Evolutionary conservation across 768 basidiomycete genomes (phyloP), one percentile per base, ranked within the genome.

Genomic region (Naganishia vaughanmartiniae): DNA sequence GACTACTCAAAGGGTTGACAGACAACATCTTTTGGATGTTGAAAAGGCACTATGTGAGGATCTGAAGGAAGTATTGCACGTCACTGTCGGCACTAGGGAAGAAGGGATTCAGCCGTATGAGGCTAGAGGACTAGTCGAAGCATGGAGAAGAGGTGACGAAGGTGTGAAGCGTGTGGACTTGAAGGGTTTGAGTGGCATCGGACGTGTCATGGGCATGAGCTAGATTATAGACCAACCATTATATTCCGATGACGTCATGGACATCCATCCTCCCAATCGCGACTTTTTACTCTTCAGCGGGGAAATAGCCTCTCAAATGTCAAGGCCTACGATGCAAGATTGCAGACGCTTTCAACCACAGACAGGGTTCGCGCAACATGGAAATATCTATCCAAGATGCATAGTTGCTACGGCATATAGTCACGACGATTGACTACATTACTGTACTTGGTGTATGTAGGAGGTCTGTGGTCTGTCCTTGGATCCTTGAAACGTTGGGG

Each of bases 41-140:
- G 71, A 72, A 48, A 42, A 60, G 31, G 71, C 63, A 48, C 31
- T 92, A 19, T 82, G 85, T 0, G 78, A 83, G 6, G 83, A 85
- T 15, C 73, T 89, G 14, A 83, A 83, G 67, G 75, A 81, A 7
- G 71, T 86, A 69, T 80, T 94, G 75, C 96, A 98, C 77, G 86
- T 98, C 67, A 98, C 96, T 0, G 88, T 97, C 6, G 96, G 91
- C 10, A 94, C 91, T 19, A 75, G 77, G 58, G 77, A 84, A 51
- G 78, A 79, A 14, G 81, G 82, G 10, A 83, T 93, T 2, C 70
- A 76, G 0, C 84, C 91, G 2, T 85, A 90, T 28, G 92, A 94
- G 81, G 91, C 88, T 19, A 88, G 83, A 80, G 82, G 66, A 0
- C 75, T 97, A 60, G 88, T 93, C 4, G 67, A 69, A 31, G 54